These are phyloP conservation scores for Alternaria sp. DNA, from an alignment of 2,329 filamentous ascomycete species.

Conservation along the genomic window DNA sequence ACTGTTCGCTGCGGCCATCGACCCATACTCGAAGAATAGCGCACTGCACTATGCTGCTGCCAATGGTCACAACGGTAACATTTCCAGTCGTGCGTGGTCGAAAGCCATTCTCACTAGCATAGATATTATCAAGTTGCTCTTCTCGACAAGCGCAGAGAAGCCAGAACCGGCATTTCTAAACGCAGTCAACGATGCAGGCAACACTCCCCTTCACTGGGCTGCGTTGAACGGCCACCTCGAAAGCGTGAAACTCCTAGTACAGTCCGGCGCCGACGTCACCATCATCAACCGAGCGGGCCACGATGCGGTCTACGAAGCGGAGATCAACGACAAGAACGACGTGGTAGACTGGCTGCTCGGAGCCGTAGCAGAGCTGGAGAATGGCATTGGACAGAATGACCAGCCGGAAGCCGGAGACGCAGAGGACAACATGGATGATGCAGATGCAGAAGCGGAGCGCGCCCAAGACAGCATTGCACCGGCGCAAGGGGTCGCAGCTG, in stretches of 20 bases:
- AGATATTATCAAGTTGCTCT: slow-evolving; percentile 49
- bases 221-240: slow-evolving; percentile 86
- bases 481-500: slow-evolving; percentile 17
- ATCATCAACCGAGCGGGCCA: slow-evolving; percentile 85
- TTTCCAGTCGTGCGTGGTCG: background rate
- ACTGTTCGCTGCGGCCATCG: slow-evolving; percentile 73
- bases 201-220: slow-evolving; percentile 94
- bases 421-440: slow-evolving; percentile 25
- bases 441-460: slow-evolving; percentile 21
- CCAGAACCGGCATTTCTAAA: slow-evolving; percentile 63
- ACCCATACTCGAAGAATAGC: slow-evolving; percentile 78
- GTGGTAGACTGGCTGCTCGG: slow-evolving; percentile 57
- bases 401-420: slow-evolving; percentile 43
- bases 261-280: slow-evolving; percentile 76
- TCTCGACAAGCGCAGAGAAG: slow-evolving; percentile 41
- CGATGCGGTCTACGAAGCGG: slow-evolving; percentile 60
- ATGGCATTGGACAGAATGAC: slow-evolving; percentile 44
- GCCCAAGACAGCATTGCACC: slow-evolving; percentile 4
- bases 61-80: slow-evolving; percentile 80
- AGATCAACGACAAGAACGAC: slow-evolving; percentile 57
- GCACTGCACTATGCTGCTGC: slow-evolving; percentile 89
- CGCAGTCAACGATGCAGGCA: slow-evolving; percentile 78
- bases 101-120: slow-evolving; percentile 24
- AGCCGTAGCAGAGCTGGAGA: slow-evolving; percentile 53
- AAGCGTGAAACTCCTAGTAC: slow-evolving; percentile 77